Percentiles rank a stretch among this genome's conserved stretches.
These are phyloP conservation scores for Hypoxylon sp. DNA, from an alignment of 2,329 filamentous ascomycete species.

Conservation along the genomic window DNA sequence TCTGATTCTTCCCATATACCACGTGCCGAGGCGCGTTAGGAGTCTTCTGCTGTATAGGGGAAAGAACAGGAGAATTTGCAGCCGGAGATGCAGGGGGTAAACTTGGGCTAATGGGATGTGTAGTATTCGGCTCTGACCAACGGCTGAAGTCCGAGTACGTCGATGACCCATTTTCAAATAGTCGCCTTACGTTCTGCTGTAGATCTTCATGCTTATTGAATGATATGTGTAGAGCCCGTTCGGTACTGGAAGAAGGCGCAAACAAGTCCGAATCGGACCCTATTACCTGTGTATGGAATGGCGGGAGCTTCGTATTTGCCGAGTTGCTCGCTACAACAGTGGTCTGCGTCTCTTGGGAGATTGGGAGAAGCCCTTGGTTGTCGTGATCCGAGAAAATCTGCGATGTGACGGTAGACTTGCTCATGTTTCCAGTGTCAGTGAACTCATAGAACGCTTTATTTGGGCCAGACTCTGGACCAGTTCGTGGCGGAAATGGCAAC, in stretches of 20 bases:
- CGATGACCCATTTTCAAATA: slow-evolving; percentile 14
- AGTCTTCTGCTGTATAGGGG: slow-evolving; percentile 11
- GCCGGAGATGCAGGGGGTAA: slow-evolving; percentile 1
- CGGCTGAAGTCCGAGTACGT: slow-evolving; percentile 30
- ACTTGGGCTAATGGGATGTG: slow-evolving; percentile 3
- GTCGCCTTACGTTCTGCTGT: slow-evolving; percentile 24
- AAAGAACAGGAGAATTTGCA: slow-evolving; percentile 7
- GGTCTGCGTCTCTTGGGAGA: slow-evolving; percentile 51
- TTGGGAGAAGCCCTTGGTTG: slow-evolving; percentile 32
- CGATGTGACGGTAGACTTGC: slow-evolving; percentile 49
- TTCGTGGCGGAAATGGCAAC: slow-evolving; percentile 13
- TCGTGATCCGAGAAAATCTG: slow-evolving; percentile 52
- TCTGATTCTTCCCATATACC: slow-evolving; percentile 7
- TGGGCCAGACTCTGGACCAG: slow-evolving; percentile 11
- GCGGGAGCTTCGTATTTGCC: slow-evolving; percentile 37
- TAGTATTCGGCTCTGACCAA: slow-evolving; percentile 15
- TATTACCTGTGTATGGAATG: slow-evolving; percentile 2
- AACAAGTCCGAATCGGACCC: slow-evolving; percentile 40
- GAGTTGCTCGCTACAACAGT: slow-evolving; percentile 50
- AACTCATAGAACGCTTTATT: slow-evolving; percentile 32
- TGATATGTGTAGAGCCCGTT: slow-evolving; percentile 42
- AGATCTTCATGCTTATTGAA: slow-evolving; percentile 27
- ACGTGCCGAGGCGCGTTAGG: background rate
- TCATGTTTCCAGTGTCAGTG: slow-evolving; percentile 49
- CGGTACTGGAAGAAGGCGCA: slow-evolving; percentile 44